Base-by-base conservation (phyloP, 805 yeast species). In the Wickerhamiella occidentalis region DNA sequence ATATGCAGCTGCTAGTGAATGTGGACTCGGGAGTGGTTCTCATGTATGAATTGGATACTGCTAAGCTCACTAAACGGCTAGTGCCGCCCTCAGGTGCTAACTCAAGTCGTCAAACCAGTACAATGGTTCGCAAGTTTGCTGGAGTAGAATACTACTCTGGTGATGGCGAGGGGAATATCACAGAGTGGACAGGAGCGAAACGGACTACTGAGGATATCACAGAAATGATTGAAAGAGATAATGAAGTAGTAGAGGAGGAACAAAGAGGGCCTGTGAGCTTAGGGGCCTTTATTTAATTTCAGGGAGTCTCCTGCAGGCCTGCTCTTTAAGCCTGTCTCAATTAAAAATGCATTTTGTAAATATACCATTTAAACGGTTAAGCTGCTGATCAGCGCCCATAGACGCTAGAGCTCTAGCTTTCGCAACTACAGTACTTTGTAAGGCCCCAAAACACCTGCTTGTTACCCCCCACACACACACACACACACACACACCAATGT, bases 21-120 rank as follows among this genome's bases (percentile, higher is more conserved):
- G 79, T 86, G 0, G 92, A 84, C 55, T 79, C 71, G 52, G 87
- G 90, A 3, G 87, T 82, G 54, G 64, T 85, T 0, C 68, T 79
- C 37, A 70, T 82, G 45, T 79, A 71, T 51, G 64, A 82, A 17
- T 67, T 77, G 0, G 61, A 68, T 1, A 83, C 80, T 54, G 94
- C 92, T 0, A 78, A 75, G 54, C 61, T 82, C 42, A 72, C 80
- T 3, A 68, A 76, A 7, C 64, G 88, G 49, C 64, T 83, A n/a
- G 67, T 69, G 15, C 58, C 60, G 2, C 58, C 56, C 1, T 55
- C 52, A 2, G 48, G 54, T 6, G 61, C 40, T 35, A 58, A 44
- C 69, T 73, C 3, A 56, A 70, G 42, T 68, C 69, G 53, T 61
- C 69, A 47, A 57, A 74, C 79, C 2, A 71, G 82, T 17, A 65